Evolutionary conservation across 768 basidiomycete genomes (phyloP).

Genomic region (Suillus sp.): DNA sequence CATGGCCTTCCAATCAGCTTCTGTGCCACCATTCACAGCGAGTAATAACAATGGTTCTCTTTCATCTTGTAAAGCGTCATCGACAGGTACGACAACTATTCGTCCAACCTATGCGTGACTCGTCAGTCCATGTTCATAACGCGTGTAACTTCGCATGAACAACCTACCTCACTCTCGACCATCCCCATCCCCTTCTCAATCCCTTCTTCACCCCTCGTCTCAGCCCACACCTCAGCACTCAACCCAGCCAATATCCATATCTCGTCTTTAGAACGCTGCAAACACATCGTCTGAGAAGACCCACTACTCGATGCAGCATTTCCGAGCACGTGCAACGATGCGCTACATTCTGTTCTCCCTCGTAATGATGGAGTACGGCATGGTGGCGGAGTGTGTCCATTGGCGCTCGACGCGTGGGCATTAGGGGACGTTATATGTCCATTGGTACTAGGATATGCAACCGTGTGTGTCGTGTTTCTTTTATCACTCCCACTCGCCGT

Average conservation of each 20-base stretch:
- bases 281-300: background rate
- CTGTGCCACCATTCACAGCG: conserved; percentile 62
- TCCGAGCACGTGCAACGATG: too few relatives aligned
- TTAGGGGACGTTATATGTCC: background rate
- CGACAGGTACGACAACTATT: conserved; percentile 67
- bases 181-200: conserved; percentile 44
- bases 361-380: background rate
- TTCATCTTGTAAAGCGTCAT: conserved; percentile 32
- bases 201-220: conserved; percentile 55
- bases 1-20: conserved; percentile 68
- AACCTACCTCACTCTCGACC: conserved; percentile 75
- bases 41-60: conserved; percentile 67
- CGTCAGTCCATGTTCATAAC: background rate
- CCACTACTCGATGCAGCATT: background rate
- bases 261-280: conserved; percentile 63
- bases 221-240: conserved; percentile 76
- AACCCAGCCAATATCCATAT: conserved; percentile 73
- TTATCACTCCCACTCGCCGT: conserved; percentile 10
- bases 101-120: conserved; percentile 58
- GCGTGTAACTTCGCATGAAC: background rate
- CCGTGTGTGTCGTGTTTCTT: background rate
- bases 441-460: background rate
- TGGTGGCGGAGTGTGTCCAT: background rate
- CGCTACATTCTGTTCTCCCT: background rate
- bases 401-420: background rate